phyloP scores from a whole-genome alignment of 768 basidiomycete genomes.

The Galerina sulciceps region DNA sequence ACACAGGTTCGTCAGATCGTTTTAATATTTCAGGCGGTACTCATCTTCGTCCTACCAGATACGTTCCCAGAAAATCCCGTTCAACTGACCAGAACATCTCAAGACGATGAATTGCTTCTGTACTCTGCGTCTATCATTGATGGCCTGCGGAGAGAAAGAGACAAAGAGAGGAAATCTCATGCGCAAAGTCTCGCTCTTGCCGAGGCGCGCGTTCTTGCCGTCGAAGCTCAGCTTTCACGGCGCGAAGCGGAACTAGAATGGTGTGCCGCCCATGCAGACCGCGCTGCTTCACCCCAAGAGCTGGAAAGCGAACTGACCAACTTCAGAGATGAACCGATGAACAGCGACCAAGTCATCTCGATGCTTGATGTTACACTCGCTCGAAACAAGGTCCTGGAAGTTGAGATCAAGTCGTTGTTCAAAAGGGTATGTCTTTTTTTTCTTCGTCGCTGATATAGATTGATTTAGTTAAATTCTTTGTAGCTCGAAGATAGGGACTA shows the following conservation, averaged over 20 bases:
- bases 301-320: neutral
- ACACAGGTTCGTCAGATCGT: slow-evolving; percentile 41
- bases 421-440: slow-evolving; percentile 33
- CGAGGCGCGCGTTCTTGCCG: slow-evolving; percentile 42
- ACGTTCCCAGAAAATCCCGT: neutral
- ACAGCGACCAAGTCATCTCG: slow-evolving; percentile 43
- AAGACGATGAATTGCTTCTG: slow-evolving; percentile 32
- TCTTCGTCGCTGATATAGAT: neutral
- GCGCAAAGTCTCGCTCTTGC: slow-evolving; percentile 39
- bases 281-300: neutral
- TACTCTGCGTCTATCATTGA: slow-evolving; percentile 51
- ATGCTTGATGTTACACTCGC: slow-evolving; percentile 40
- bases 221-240: slow-evolving; percentile 58
- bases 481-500: no score
- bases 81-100: neutral
- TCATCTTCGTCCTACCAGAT: no score
- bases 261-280: slow-evolving; percentile 15
- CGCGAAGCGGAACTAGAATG: slow-evolving; percentile 60
- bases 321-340: slow-evolving; percentile 16
- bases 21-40: no score
- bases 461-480: no score
- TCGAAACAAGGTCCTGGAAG: slow-evolving; percentile 47
- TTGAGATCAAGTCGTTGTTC: slow-evolving; percentile 43
- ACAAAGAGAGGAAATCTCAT: slow-evolving; percentile 48
- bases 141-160: slow-evolving; percentile 44